phyloP scores from a whole-genome alignment of 1,139 yeast species.

The Geotrichum klebahnii region DNA sequence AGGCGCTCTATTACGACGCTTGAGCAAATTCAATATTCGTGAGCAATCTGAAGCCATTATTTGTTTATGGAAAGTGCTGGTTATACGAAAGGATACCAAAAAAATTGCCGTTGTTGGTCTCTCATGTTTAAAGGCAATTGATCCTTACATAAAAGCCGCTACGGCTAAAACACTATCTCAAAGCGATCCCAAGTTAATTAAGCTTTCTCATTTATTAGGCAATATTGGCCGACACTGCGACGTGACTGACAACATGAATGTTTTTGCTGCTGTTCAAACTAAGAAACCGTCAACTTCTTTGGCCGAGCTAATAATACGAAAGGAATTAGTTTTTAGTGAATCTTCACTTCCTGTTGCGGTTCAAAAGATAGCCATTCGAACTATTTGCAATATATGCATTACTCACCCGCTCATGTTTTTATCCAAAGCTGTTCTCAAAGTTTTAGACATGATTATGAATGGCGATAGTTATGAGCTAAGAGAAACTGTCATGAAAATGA shows the following conservation, averaged over 20 bases:
- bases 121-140: conserved; percentile 51
- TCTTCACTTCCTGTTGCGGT: conserved; percentile 37
- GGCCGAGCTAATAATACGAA: conserved; percentile 53
- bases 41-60: conserved; percentile 71
- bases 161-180: conserved; percentile 28
- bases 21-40: conserved; percentile 55
- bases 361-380: conserved; percentile 52
- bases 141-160: conserved; percentile 42
- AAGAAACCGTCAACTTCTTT: conserved; percentile 46
- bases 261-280: conserved; percentile 45
- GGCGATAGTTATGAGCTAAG: conserved; percentile 40
- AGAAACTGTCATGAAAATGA: conserved; percentile 51
- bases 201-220: conserved; percentile 61
- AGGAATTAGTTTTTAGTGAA: conserved; percentile 52
- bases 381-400: conserved; percentile 55
- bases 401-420: conserved; percentile 61
- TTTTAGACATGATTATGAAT: conserved; percentile 52
- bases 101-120: conserved; percentile 58
- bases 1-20: conserved; percentile 47
- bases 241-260: conserved; percentile 42
- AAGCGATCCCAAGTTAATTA: conserved; percentile 49
- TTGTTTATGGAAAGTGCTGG: conserved; percentile 55
- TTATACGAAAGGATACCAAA: conserved; percentile 44
- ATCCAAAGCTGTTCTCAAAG: conserved; percentile 44
- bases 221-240: conserved; percentile 65